Evolutionary conservation across 768 basidiomycete species (phyloP).

Genomic region (Wakefieldia striispora): DNA sequence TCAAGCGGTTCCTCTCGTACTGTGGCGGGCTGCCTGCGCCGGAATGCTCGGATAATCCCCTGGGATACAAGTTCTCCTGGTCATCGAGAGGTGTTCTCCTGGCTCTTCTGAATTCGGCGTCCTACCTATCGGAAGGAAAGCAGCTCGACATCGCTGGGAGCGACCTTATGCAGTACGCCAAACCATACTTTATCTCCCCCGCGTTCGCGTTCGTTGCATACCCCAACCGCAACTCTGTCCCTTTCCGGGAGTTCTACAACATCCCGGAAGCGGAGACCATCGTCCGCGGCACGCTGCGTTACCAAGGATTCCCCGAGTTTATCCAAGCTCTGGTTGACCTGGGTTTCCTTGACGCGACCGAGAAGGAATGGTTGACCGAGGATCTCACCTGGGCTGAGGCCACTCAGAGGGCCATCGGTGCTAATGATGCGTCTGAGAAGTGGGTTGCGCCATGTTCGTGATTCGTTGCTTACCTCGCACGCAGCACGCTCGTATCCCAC

Average conservation of each 20-base stretch:
- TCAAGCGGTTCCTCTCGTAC: conserved; percentile 91
- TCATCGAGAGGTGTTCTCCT: conserved; percentile 94
- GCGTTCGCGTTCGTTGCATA: conserved; percentile 96
- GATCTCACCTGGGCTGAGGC: conserved; percentile 83
- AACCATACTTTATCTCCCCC: conserved; percentile 93
- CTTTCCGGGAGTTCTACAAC: conserved; percentile 87
- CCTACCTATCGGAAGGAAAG: conserved; percentile 69
- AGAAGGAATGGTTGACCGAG: conserved; percentile 75
- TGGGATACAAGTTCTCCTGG: conserved; percentile 99
- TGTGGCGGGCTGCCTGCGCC: conserved; percentile 96
- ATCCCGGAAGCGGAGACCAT: conserved; percentile 94
- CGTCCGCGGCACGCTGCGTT: conserved; percentile 89
- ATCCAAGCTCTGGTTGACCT: conserved; percentile 83
- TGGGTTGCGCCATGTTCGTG: conserved; percentile 27
- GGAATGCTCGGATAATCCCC: conserved; percentile 87
- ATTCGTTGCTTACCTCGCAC: conserved; percentile 1
- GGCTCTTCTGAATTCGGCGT: conserved; percentile 88
- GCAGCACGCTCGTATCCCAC: conserved; percentile 68
- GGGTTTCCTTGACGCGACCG: conserved; percentile 77
- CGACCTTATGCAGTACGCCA: conserved; percentile 87
- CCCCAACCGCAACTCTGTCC: conserved; percentile 92
- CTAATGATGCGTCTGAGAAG: conserved; percentile 68
- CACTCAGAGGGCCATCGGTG: conserved; percentile 70
- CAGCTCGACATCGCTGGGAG: conserved; percentile 66
- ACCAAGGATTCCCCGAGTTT: conserved; percentile 97